A percentile compares a stretch with the other conserved stretches of the same genome.
These are phyloP conservation scores for Chamaecyparis obtusa DNA, from an alignment of 75 land plant species.

Conservation along the genomic window DNA sequence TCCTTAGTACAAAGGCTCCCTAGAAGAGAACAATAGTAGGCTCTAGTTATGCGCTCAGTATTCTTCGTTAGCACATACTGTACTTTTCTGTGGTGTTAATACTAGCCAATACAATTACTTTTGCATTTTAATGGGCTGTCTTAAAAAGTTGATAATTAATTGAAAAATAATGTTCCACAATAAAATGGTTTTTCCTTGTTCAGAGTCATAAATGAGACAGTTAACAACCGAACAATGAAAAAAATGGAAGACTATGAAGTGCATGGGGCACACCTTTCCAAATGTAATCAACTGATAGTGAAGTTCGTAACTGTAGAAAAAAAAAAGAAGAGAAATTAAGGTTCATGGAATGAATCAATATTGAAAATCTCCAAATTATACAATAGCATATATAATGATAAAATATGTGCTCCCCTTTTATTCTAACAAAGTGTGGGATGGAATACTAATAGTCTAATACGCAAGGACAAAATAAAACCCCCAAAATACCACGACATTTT, in stretches of 20 bases:
- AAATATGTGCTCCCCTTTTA: background rate
- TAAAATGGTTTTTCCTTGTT: background rate
- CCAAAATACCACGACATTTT: background rate
- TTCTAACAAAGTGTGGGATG: background rate
- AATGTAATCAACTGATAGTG: conserved; percentile 98
- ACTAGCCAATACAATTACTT: background rate
- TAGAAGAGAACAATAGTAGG: background rate
- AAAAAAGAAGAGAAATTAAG: background rate
- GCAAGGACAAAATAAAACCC: background rate
- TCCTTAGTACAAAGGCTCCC: background rate
- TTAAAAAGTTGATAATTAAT: background rate
- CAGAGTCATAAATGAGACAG: background rate
- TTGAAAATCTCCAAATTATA: background rate
- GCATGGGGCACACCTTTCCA: conserved; percentile 71
- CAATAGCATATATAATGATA: background rate
- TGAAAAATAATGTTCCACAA: background rate
- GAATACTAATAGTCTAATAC: background rate
- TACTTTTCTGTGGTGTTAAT: background rate
- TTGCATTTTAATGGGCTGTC: background rate
- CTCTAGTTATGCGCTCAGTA: too few species aligned
- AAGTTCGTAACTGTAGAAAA: conserved; percentile 71
- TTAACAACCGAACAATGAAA: background rate
- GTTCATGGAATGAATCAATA: background rate
- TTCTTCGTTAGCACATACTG: background rate
- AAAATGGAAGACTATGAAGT: background rate